A percentile compares a stretch with the other conserved stretches of the same genome.
Conservation (phyloP, 2,329 filamentous ascomycete genomes). For the Calonectria crousiana region DNA sequence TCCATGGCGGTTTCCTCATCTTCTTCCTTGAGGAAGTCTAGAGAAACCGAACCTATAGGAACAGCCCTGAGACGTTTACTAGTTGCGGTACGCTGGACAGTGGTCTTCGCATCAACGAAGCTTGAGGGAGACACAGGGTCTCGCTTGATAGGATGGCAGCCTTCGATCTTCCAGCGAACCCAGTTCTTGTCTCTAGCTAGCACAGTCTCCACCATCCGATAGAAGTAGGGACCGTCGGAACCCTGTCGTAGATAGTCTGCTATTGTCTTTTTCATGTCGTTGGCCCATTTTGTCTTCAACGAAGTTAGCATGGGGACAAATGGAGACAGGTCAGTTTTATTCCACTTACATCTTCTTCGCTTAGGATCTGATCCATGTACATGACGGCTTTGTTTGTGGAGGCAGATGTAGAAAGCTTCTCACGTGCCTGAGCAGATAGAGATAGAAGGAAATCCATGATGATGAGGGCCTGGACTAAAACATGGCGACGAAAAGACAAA, state of each 20-base stretch:
- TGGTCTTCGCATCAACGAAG: slow-evolving; percentile 76
- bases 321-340: neutral
- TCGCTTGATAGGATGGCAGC: slow-evolving; percentile 87
- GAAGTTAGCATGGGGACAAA: slow-evolving; percentile 23
- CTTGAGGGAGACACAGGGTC: slow-evolving; percentile 76
- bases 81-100: slow-evolving; percentile 74
- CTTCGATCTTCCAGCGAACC: slow-evolving; percentile 98
- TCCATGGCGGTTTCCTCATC: slow-evolving; percentile 72
- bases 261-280: slow-evolving; percentile 81
- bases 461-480: slow-evolving; percentile 95
- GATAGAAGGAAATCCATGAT: slow-evolving; percentile 96
- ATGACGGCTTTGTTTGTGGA: slow-evolving; percentile 87
- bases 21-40: slow-evolving; percentile 82
- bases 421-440: slow-evolving; percentile 83
- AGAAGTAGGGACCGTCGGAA: slow-evolving; percentile 90
- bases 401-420: slow-evolving; percentile 77
- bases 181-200: slow-evolving; percentile 97
- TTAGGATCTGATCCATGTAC: slow-evolving; percentile 78
- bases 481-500: slow-evolving; percentile 91
- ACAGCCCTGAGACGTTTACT: slow-evolving; percentile 77
- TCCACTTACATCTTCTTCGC: slow-evolving; percentile 82
- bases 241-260: slow-evolving; percentile 86
- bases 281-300: slow-evolving; percentile 82
- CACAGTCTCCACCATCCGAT: slow-evolving; percentile 96
- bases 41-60: slow-evolving; percentile 79